Percentiles rank a stretch among this genome's conserved stretches.
Conservation (phyloP, 768 basidiomycete species). For the Leucosporidium scottii region DNA sequence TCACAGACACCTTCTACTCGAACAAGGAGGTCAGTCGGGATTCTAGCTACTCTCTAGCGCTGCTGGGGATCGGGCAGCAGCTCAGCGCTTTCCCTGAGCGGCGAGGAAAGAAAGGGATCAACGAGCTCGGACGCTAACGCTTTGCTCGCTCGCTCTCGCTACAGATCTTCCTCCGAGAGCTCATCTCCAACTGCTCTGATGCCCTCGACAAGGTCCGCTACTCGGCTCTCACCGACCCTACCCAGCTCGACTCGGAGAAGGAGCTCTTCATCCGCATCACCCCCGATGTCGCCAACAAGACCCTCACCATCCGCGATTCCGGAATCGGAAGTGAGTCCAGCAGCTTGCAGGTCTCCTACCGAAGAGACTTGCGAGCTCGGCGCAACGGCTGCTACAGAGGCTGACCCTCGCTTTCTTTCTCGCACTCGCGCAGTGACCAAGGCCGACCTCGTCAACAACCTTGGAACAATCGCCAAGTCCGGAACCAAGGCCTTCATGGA, state of each 20-base stretch:
- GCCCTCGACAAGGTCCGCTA: slow-evolving; percentile 99
- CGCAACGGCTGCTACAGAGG: not conserved
- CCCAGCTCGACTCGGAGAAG: slow-evolving; percentile 79
- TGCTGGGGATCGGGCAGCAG: too few species aligned
- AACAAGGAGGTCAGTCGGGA: slow-evolving; percentile 66
- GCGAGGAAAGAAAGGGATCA: slow-evolving; percentile 18
- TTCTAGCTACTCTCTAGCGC: too few species aligned
- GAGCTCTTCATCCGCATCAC: slow-evolving; percentile 90
- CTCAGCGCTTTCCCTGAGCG: too few species aligned
- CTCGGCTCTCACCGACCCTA: slow-evolving; percentile 85
- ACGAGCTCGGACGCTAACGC: not conserved
- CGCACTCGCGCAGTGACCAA: slow-evolving; percentile 65
- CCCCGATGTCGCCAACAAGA: slow-evolving; percentile 92
- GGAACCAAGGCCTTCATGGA: slow-evolving; percentile 94
- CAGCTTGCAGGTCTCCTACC: not conserved
- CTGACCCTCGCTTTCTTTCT: not conserved
- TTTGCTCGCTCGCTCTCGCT: not conserved
- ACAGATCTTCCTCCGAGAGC: slow-evolving; percentile 87
- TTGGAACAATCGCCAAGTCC: slow-evolving; percentile 48
- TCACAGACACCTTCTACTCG: slow-evolving; percentile 93
- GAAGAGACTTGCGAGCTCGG: not conserved
- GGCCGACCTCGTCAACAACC: slow-evolving; percentile 98
- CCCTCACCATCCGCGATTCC: slow-evolving; percentile 82
- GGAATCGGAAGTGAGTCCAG: slow-evolving; percentile 66
- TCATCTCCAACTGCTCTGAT: slow-evolving; percentile 96